Percentiles rank a stretch among this genome's conserved stretches.
phyloP scores from a whole-genome alignment of 768 basidiomycete genomes.

The Peribolospora baueri region DNA sequence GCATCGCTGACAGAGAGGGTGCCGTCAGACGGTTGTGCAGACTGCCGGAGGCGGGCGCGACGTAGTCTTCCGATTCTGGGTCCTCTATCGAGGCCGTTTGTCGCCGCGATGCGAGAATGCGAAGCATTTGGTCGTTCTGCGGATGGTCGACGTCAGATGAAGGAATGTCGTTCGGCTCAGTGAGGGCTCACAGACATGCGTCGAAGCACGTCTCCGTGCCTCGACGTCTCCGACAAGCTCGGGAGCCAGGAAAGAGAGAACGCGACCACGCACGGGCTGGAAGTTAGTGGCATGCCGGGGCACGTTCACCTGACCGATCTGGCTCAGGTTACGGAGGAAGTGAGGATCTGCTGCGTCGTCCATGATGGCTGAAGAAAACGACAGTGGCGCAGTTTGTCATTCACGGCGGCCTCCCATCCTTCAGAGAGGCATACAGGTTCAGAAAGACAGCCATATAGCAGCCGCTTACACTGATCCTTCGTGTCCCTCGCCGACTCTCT shows the following conservation, averaged over 20 bases:
- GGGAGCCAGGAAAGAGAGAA: not conserved
- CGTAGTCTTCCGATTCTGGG: slow-evolving; percentile 30
- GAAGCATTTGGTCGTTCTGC: slow-evolving; percentile 19
- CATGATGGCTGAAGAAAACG: slow-evolving; percentile 28
- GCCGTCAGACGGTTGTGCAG: slow-evolving; percentile 34
- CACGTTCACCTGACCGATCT: slow-evolving; percentile 43
- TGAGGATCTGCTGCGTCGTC: slow-evolving; percentile 47
- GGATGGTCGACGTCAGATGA: not conserved
- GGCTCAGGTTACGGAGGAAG: slow-evolving; percentile 38
- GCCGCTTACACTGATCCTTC: slow-evolving; percentile 26
- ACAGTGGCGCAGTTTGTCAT: not conserved
- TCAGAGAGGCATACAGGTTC: not conserved
- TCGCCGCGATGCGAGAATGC: slow-evolving; percentile 30
- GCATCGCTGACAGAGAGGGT: slow-evolving; percentile 29
- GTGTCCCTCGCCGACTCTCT: slow-evolving; percentile 26
- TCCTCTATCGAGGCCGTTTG: not conserved
- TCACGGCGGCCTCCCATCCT: not conserved
- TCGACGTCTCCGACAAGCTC: not conserved
- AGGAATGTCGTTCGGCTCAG: not conserved
- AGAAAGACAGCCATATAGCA: not conserved
- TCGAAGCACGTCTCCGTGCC: not conserved
- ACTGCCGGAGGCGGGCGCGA: slow-evolving; percentile 20
- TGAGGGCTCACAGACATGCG: not conserved
- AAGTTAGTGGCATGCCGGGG: slow-evolving; percentile 36
- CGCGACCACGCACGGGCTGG: slow-evolving; percentile 24